A percentile compares a stretch with the other conserved stretches of the same genome.
These are phyloP conservation scores for Candolleomyces efflorescens DNA, from an alignment of 768 basidiomycete genomes.

Conservation along the genomic window DNA sequence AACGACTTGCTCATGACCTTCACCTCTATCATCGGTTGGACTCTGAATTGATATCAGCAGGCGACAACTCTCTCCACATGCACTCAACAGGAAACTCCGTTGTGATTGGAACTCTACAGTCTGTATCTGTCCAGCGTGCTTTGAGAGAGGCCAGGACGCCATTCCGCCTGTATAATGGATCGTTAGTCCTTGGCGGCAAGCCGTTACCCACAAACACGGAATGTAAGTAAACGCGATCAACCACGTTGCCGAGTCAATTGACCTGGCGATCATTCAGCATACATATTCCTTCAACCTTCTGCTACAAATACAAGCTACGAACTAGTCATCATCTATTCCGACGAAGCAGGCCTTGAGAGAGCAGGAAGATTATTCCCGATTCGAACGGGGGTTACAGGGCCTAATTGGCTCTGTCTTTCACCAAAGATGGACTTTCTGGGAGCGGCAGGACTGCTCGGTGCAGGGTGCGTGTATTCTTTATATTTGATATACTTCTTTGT, in stretches of 20 bases:
- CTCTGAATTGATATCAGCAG: conserved; percentile 48
- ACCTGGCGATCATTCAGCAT: not conserved
- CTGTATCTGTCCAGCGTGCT: conserved; percentile 26
- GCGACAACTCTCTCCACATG: conserved; percentile 27
- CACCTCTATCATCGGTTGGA: conserved; percentile 69
- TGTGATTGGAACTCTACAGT: conserved; percentile 44
- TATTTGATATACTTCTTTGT: not conserved
- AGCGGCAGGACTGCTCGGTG: conserved; percentile 69
- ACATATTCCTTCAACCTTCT: conserved; percentile 63
- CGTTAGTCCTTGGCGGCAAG: conserved; percentile 22
- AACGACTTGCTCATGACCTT: conserved; percentile 65
- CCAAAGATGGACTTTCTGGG: conserved; percentile 50
- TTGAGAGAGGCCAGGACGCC: conserved; percentile 29
- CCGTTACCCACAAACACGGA: conserved; percentile 22
- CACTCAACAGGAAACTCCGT: conserved; percentile 48
- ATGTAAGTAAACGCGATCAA: conserved; percentile 20
- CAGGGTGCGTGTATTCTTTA: conserved; percentile 53
- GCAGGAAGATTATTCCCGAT: conserved; percentile 74
- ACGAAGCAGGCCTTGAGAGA: conserved; percentile 58
- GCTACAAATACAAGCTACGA: conserved; percentile 18
- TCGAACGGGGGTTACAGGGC: conserved; percentile 71
- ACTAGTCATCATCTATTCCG: conserved; percentile 61
- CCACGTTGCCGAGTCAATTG: not conserved
- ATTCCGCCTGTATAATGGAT: conserved; percentile 23
- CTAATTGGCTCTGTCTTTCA: conserved; percentile 74